Base-by-base conservation (phyloP, 2,329 filamentous ascomycete species). In the Penicillium sp. region DNA sequence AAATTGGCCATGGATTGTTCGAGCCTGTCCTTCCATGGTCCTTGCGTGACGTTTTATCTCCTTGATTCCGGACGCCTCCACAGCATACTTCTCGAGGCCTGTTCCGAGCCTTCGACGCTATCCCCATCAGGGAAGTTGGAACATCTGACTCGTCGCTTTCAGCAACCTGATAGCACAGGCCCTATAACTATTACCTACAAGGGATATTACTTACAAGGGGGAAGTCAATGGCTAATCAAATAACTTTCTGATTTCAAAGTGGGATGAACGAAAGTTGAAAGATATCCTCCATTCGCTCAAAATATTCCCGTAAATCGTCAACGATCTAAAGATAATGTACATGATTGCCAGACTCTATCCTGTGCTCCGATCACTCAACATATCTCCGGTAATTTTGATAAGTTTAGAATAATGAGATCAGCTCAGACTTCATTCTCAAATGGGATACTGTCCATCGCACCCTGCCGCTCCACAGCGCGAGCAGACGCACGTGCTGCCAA, bases 371-470 rank as follows among this genome's bases (percentile, higher is more conserved):
- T 6, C 24, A 27, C 24, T 27, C 33, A 14, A 35, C 27, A 10
- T 14, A 10, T 22, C n/a, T 22, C 39, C n/a, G 6, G n/a, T 40
- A 9, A 40, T 19, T 40, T 11, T 40, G n/a, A n/a, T 19, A 40
- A 19, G 10, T 10, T 4, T 9, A 11, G 13, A 16, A 22, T 33
- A 4, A 6, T 24, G 52, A 22, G 6, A 31, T n/a, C 7, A 19
- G 22, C 47, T 71, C 51, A 75, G 19, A 78, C 71, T 65, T 81
- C 79, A 66, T 81, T 73, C 53, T 75, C 73, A 70, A 77, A 82
- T 0, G 79, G 79, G 69, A 82, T 82, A 61, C 77, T 79, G 55
- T 77, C 75, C 76, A 80, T 80, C 1, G 79, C 79, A 27, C 79
- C 79, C 63, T 71, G 70, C 56, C 73, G 73, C 65, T 80, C 75